phyloP scores from a whole-genome alignment of 768 basidiomycete genomes.

The Melanogaster broomeanus region DNA sequence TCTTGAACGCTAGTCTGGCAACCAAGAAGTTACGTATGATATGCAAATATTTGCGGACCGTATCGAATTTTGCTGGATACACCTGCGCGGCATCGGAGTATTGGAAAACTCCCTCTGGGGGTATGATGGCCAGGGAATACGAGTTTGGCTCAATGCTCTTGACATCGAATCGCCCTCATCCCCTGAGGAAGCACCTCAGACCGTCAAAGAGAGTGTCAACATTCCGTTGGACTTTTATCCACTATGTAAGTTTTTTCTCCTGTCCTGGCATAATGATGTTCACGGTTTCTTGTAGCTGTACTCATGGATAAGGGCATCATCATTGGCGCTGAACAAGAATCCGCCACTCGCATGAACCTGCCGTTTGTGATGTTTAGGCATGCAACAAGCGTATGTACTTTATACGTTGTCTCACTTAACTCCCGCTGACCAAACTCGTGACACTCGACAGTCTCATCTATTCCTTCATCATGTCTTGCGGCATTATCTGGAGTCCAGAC shows the following conservation, averaged over 20 bases:
- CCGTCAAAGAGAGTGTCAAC: constrained; percentile 90
- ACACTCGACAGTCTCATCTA: constrained; percentile 72
- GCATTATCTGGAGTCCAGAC: constrained; percentile 68
- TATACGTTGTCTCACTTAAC: constrained; percentile 1
- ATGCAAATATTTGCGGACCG: constrained; percentile 95
- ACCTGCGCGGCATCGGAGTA: constrained; percentile 88
- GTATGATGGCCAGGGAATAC: constrained; percentile 86
- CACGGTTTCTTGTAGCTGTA: constrained; percentile 58
- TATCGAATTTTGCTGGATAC: constrained; percentile 99
- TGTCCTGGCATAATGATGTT: not conserved
- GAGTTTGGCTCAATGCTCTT: constrained; percentile 95
- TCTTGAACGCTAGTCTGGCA: constrained; percentile 56
- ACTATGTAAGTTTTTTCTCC: constrained; percentile 60
- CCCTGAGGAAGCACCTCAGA: constrained; percentile 38
- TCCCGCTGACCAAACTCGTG: not conserved
- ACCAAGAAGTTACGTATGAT: constrained; percentile 93
- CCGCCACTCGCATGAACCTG: constrained; percentile 68
- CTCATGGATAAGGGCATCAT: constrained; percentile 99
- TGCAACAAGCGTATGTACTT: constrained; percentile 73
- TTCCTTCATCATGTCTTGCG: constrained; percentile 92
- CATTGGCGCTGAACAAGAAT: constrained; percentile 92
- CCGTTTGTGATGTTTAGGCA: constrained; percentile 92
- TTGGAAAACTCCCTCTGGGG: constrained; percentile 98
- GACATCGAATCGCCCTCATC: constrained; percentile 70
- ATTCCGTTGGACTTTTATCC: constrained; percentile 95